phyloP scores from a whole-genome alignment of 768 basidiomycete species.

The Nevesoporus exiguus region DNA sequence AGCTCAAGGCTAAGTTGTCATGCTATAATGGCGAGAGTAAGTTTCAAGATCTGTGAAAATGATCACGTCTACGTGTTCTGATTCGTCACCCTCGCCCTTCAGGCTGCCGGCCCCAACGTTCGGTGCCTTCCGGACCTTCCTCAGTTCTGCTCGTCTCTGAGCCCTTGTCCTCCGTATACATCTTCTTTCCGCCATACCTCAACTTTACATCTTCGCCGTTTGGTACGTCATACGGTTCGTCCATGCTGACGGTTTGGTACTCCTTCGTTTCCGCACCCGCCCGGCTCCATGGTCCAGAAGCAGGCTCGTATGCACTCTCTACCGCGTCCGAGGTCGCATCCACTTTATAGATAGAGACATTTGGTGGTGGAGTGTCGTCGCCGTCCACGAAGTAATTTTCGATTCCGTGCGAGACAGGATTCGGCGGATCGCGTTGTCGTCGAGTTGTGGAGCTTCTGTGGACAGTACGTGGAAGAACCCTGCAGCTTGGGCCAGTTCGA shows the following conservation, averaged over 20 bases:
- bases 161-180: constrained; percentile 22
- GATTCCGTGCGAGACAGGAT: constrained; percentile 28
- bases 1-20: no score
- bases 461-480: constrained; percentile 1
- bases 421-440: neutral
- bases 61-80: neutral
- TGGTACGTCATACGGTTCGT: constrained; percentile 25
- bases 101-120: constrained; percentile 36
- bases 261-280: constrained; percentile 37
- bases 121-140: constrained; percentile 39
- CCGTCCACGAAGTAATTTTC: constrained; percentile 49
- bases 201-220: constrained; percentile 1
- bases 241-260: constrained; percentile 23
- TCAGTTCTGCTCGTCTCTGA: constrained; percentile 31
- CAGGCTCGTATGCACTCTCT: constrained; percentile 48
- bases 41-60: neutral
- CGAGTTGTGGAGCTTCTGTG: neutral
- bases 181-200: constrained; percentile 25
- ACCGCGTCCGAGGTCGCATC: constrained; percentile 42
- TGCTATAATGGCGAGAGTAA: no score
- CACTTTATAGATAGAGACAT: constrained; percentile 43
- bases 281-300: constrained; percentile 44
- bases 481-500: neutral
- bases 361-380: constrained; percentile 41
- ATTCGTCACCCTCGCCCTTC: constrained; percentile 20